Conservation (phyloP, 2,329 filamentous ascomycete genomes). For the Venturiaceae sp. region DNA sequence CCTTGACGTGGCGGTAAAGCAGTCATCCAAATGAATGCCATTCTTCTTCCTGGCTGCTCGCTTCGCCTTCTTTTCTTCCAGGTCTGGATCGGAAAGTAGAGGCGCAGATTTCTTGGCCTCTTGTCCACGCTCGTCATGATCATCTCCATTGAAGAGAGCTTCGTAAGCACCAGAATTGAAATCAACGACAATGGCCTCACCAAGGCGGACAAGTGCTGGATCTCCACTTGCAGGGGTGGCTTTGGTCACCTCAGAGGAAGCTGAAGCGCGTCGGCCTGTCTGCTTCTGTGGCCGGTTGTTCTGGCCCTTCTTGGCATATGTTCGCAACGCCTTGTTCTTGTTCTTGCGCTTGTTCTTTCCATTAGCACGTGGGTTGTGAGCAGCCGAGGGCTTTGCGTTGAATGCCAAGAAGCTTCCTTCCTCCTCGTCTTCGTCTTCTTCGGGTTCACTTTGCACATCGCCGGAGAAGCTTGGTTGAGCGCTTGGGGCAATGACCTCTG, state of each 20-base stretch:
- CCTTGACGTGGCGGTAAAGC: slow-evolving; percentile 88
- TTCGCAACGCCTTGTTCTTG: slow-evolving; percentile 17
- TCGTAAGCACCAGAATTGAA: slow-evolving; percentile 68
- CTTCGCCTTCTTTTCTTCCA: slow-evolving; percentile 52
- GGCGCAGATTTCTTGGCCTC: slow-evolving; percentile 48
- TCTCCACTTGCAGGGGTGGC: slow-evolving; percentile 28
- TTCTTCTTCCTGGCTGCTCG: slow-evolving; percentile 58
- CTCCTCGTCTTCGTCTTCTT: neutral
- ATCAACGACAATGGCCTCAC: slow-evolving; percentile 79
- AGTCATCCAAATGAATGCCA: slow-evolving; percentile 80
- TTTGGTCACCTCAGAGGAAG: neutral
- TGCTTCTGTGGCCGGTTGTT: slow-evolving; percentile 16
- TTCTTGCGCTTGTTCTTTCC: slow-evolving; percentile 18
- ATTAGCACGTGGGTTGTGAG: neutral
- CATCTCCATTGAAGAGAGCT: slow-evolving; percentile 50
- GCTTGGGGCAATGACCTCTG: neutral
- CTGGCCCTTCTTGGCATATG: slow-evolving; percentile 14
- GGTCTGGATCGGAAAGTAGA: slow-evolving; percentile 47
- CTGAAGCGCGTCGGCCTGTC: neutral
- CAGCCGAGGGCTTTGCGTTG: neutral
- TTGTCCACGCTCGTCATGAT: slow-evolving; percentile 47
- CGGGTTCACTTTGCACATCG: neutral
- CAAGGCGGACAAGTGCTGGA: slow-evolving; percentile 63
- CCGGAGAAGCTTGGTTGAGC: neutral
- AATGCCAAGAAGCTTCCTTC: no score